A percentile compares a stretch with the other conserved stretches of the same genome.
phyloP scores from a whole-genome alignment of 73 alveolate genomes.

The Tetrahymena borealis region DNA sequence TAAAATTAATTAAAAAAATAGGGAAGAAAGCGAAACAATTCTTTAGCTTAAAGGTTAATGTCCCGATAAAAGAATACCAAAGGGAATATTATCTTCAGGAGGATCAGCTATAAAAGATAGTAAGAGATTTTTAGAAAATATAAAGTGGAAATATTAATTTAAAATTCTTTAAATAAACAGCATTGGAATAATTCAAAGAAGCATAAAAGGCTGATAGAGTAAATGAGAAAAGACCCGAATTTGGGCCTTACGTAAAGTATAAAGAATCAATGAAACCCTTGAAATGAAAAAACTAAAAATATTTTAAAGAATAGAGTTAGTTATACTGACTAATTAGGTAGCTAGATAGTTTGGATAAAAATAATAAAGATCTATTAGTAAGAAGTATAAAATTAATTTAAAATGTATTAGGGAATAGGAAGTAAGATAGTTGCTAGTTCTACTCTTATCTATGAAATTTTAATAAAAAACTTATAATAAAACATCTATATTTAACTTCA shows the following conservation, averaged over 20 bases:
- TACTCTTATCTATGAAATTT: too few species aligned
- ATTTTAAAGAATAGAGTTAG: not conserved
- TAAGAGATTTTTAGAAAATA: not conserved
- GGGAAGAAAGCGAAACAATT: constrained; percentile 81
- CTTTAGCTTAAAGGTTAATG: constrained; percentile 73
- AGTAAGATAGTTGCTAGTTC: too few species aligned
- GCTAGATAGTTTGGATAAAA: too few species aligned
- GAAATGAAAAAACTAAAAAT: not conserved
- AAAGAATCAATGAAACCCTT: not conserved
- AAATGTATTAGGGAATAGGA: too few species aligned
- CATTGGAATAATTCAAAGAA: constrained; percentile 5
- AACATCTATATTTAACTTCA: too few species aligned
- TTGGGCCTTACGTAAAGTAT: not conserved
- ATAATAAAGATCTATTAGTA: too few species aligned
- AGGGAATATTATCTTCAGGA: constrained; percentile 75
- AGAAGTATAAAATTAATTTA: too few species aligned
- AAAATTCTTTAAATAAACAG: not conserved
- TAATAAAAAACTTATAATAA: too few species aligned
- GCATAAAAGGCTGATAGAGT: constrained; percentile 29
- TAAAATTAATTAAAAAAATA: not conserved
- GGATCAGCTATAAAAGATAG: constrained; percentile 61
- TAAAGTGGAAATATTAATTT: not conserved
- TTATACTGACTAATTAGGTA: too few species aligned
- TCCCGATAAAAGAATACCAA: constrained; percentile 80
- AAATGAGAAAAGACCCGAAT: constrained; percentile 29